Evolutionary conservation across 805 yeast species (phyloP), one percentile per base, ranked within the genome.

Genomic region (Wickerhamiella galacta): DNA sequence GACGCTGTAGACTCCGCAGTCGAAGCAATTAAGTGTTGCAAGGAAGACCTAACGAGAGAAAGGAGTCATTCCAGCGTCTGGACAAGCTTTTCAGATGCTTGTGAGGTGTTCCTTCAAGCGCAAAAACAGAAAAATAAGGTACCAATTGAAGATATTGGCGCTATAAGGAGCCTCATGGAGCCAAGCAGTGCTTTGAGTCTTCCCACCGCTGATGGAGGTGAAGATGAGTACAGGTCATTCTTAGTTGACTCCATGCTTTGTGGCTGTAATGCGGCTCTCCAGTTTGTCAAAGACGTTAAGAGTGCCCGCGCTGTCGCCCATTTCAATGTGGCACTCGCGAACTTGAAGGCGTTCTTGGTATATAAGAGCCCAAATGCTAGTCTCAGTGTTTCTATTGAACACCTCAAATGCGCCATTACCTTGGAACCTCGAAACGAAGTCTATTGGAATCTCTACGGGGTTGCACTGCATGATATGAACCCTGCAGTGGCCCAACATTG

Each of bases 401-500:
- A 64, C 4, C 58, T 79, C 40, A 79, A 78, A 43, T 66, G 62
- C 27, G 75, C 94, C 0, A 71, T 85, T 34, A 72, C 67, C 35
- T 55, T 72, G 6, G 95, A 87, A 51, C 64, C 75, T 4, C 68
- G 65, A 36, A 78, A 76, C 40, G 60, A 76, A 1, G 72, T 67
- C 14, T 72, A 72, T 37, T 90, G 99, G 99, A 61, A 70, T 33
- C 75, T 79, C 0, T 60, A 87, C 19, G 98, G 96, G 10, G 66
- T 76, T 36, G 77, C 83, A 0, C 69, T 81, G 6, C 63, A 74
- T 34, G 56, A 70, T 3, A 53, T 61, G 3, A 77, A 72, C 41
- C 74, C 87, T 0, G 65, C 68, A 30, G 77, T 81, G 5, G 63
- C 95, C 0, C 99, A 90, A 54, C 99, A 90, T 56, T 82, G 95